Base-by-base conservation (phyloP, 306 rosid species). In the Dryas alaskensis region DNA sequence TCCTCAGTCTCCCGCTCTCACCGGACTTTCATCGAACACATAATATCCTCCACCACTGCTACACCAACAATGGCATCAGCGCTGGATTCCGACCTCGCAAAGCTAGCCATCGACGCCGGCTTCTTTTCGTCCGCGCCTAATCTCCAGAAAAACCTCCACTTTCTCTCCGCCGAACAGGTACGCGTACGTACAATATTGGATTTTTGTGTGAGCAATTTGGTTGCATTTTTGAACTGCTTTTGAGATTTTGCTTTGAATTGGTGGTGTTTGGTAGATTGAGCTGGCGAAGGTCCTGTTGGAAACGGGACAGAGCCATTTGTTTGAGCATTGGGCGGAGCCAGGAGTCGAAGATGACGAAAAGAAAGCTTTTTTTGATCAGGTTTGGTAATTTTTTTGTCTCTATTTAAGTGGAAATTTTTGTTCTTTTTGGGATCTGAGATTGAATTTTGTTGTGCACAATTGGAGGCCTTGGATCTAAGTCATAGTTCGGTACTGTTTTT, bases 291-390 rank as follows among this genome's bases (percentile, higher is more conserved):
- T 76, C 71, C 66, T 94, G 78, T 39, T 88, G 82, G 84, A 88
- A 16, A 78, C 80, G 62, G 93, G 84, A 7, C 98, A 94, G 80
- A 81, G 46, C 42, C 99, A 92, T 66, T 70, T 95, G 48, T 95
- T 95, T 73, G 78, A 80, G 80, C 83, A 87, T 65, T 95, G 98
- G 99, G 82, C 89, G 1, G 82, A 77, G 80, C 93, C 95, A 5
- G 93, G 93, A 10, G 88, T 83, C 31, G 98, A 90, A 27, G 93
- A 88, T 44, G 87, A 82, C 42, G 84, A 86, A 53, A 95, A 95
- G 86, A 83, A 86, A 79, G 88, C 84, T 4, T 88, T 92, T 71
- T 88, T 95, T 43, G 87, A 88, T 53, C 97, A 92, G 97, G 97
- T 89, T 8, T 9, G 60, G 0, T 53, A 0, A 12, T 19, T 45